These are phyloP conservation scores for Synchytrium microbalum DNA, from an alignment of 371 early-diverging fungal genomes.

Conservation along the genomic window DNA sequence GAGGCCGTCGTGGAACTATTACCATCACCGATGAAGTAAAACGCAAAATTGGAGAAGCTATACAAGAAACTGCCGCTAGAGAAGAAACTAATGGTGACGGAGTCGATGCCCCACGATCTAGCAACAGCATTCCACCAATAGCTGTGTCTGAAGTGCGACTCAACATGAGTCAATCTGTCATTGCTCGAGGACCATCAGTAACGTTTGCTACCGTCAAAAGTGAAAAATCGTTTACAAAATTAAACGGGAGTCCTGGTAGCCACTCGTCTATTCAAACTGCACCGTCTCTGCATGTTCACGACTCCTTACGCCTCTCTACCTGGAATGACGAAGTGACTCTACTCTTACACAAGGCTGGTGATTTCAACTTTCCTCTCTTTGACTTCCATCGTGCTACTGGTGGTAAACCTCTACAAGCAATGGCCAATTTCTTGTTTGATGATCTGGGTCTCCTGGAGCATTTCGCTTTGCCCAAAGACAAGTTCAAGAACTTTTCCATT, in stretches of 20 bases:
- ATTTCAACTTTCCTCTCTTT: conserved; percentile 37
- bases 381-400: conserved; percentile 25
- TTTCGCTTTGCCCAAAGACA: conserved; percentile 33
- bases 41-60: neutral
- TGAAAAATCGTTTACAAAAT: neutral
- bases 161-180: neutral
- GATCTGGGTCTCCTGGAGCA: conserved; percentile 32
- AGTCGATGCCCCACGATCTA: neutral
- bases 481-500: conserved; percentile 34
- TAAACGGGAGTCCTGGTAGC: neutral
- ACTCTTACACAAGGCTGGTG: neutral
- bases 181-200: neutral
- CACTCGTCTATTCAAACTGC: neutral
- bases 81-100: neutral
- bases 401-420: conserved; percentile 21
- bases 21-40: neutral
- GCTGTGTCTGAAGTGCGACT: neutral
- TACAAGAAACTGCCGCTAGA: neutral
- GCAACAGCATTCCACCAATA: neutral
- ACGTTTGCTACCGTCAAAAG: neutral
- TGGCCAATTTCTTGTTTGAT: conserved; percentile 29
- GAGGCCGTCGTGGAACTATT: neutral
- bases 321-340: neutral
- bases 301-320: neutral
- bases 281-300: neutral